Evolutionary conservation across 163 green algal species (phyloP).

Genomic region (Chlorella variabilis): DNA sequence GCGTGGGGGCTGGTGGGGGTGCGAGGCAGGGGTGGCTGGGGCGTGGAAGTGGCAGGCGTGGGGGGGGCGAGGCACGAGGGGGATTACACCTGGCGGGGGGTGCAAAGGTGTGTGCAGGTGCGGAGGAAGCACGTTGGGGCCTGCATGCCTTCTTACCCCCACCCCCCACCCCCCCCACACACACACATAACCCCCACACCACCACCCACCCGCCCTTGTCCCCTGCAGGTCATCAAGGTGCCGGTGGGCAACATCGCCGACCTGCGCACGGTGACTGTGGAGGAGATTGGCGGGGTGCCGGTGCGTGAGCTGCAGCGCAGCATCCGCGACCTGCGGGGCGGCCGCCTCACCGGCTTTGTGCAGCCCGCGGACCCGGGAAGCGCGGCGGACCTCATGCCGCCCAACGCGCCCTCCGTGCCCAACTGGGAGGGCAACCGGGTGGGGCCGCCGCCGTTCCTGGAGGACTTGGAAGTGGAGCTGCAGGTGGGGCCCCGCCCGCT

Average conservation of each 20-base stretch:
- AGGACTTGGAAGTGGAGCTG: conserved; percentile 49
- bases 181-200: no score
- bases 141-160: no score
- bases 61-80: background rate
- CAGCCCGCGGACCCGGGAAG: background rate
- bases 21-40: background rate
- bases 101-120: no score
- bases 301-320: conserved; percentile 41
- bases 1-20: background rate
- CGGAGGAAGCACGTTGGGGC: no score
- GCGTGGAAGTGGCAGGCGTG: background rate
- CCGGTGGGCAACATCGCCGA: conserved; percentile 77
- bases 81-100: background rate
- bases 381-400: conserved; percentile 41
- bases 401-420: conserved; percentile 27
- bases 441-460: conserved; percentile 45
- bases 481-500: conserved; percentile 28
- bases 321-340: conserved; percentile 43
- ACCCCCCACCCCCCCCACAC: background rate
- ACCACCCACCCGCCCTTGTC: no score
- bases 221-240: conserved; percentile 52
- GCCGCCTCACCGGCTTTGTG: conserved; percentile 9
- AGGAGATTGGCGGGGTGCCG: conserved; percentile 53
- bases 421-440: conserved; percentile 20
- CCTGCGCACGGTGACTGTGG: conserved; percentile 60